Base-by-base conservation (phyloP, 2,329 filamentous ascomycete species). In the Nannizzia gypsea region DNA sequence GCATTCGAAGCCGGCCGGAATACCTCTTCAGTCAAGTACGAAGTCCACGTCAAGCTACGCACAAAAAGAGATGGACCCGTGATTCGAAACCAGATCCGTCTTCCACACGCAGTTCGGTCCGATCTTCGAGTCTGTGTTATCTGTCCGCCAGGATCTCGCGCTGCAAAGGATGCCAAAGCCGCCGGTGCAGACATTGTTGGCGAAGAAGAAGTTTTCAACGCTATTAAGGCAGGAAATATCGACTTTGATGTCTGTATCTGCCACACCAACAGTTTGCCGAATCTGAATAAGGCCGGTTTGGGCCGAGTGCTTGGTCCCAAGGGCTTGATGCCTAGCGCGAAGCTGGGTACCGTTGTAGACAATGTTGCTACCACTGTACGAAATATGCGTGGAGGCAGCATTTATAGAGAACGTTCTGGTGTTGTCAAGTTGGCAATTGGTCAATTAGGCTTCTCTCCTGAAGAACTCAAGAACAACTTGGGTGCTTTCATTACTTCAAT, bases 101-200 rank as follows among this genome's bases (percentile, higher is more conserved):
- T 99, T 17, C 93, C 93, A 0, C 87, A 95, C 73, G 87, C 91
- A 3, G 89, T 97, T 65, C 88, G 90, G 72, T 95, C 89, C 64
- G 90, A 95, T 72, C 81, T 90, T 57, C 85, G 86, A 63, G 90
- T 99, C 68, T 93, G 87, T 70, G 93, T 97, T 60, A 89, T 99
- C 66, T 92, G 88, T 71, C 85, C 89, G n/a, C 87, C 92, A 59
- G 86, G 85, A 65, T 90, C 88, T 64, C 81, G 84, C 63, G 81
- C 84, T 57, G 90, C 86, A 58, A 80, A 83, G 65, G 86, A 89
- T 57, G 93, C 95, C 2, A 81, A 81, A 36, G 80, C 83, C 8
- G 87, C 88, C 0, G 95, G 93, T 59, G 95, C 93, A 15, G 81
- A 85, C 0, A 78, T 92, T 3, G 89, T 91, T 0, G 93, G 93